Base-by-base conservation (phyloP, 108 stramenopile genomes). In the Schizochytrium sp. region DNA sequence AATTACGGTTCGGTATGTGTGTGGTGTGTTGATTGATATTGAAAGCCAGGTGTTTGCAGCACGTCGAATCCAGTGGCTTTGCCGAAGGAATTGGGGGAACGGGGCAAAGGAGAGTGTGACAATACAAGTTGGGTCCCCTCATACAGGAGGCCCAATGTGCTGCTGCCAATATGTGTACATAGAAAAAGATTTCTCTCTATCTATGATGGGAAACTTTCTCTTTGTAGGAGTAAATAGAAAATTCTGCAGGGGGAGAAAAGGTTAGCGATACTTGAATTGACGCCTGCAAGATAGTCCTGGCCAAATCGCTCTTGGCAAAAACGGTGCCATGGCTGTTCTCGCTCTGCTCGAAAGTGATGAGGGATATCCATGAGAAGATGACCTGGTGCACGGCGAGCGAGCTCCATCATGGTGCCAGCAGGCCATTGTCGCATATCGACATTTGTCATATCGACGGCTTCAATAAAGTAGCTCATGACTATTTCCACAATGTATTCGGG, bases 201-300 rank as follows among this genome's bases (percentile, higher is more conserved):
- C 83, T 49, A 42, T n/a, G 3, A 15, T 41, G 3, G 12, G n/a
- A 40, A 61, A 38, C 17, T 50, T 47, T 47, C 88, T 42, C 88
- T 45, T 46, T 89, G 69, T 72, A 89, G 47, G 2, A 83, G 53
- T 10, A 83, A 53, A 40, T 55, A 83, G 76, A 83, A 83, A n/a
- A 83, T 10, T 17, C 76, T 49, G 40, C 76, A 83, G 50, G 76
- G 76, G 55, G 76, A 47, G n/a, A 83, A 83, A 5, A 83, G n/a
- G 1, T 83, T 47, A 47, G 53, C 47, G 13, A 55, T 55, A 2
- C 50, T 28, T 19, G 76, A 53, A 53, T 83, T 49, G 50, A 83
- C 13, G 76, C 7, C 47, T 5, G 50, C 12, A 7, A 55, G 50
- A 28, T 83, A 83, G 28, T 83, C 76, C 47, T 46, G 50, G 17